Evolutionary conservation across 1,284 basidiomycete species (phyloP), one percentile per base, ranked within the genome.

Genomic region (Polyporus tsugae): DNA sequence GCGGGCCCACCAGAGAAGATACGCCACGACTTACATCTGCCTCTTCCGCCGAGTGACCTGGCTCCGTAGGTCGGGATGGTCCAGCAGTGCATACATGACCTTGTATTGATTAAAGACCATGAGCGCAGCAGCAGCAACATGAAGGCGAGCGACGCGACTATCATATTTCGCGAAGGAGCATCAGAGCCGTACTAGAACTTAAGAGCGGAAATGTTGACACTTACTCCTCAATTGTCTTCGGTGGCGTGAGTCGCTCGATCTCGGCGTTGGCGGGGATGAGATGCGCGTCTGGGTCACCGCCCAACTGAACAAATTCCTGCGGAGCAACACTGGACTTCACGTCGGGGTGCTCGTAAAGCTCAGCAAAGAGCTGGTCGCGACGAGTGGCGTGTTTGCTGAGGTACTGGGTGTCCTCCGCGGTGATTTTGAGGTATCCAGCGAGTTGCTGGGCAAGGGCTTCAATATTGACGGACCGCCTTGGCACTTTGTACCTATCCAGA

Each of bases 311-410:
- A n/a, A n/a, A n/a, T n/a, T n/a, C n/a, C n/a, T n/a, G n/a, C n/a
- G n/a, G n/a, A n/a, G n/a, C n/a, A n/a, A n/a, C 25, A 6, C 46
- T 35, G 13, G 65, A 57, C 55, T 62, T 64, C n/a, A 42, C 17
- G 1, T 55, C 60, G 9, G 60, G 53, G 15, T 38, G 29, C 4
- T 59, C 38, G 55, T 67, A 55, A 4, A 67, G 53, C 33, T 67
- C 53, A 6, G 65, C 68, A 44, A 61, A 39, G 36, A 64, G 22
- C 1, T 25, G 33, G 53, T 70, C 65, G 39, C 68, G 68, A 44
- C 38, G 61, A 35, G 61, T 3, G 7, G 60, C 38, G 38, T 69
- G 36, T n/a, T 60, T 15, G 60, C 61, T 44, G 36, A 69, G 64
- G 44, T 33, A 33, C 57, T 65, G 55, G 17, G 61, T n/a, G 19